Conservation (phyloP, 2,329 filamentous ascomycete genomes). For the Microsporum canis region DNA sequence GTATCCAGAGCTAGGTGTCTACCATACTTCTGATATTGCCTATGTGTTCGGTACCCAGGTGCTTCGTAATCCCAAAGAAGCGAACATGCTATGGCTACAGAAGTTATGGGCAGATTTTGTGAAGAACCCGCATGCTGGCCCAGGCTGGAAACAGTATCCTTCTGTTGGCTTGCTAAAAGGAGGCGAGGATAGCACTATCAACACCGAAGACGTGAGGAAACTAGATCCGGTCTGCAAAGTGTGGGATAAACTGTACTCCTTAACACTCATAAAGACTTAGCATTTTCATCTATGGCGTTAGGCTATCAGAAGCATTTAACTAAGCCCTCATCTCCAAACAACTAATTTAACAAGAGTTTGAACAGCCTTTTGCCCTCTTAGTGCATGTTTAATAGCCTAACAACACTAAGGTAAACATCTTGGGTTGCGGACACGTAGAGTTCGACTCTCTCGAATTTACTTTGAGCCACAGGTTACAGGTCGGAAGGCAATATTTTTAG, state of each 20-base stretch:
- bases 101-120: slow-evolving; percentile 28
- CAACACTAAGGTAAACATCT: not conserved
- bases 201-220: not conserved
- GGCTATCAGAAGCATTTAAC: not conserved
- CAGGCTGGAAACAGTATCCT: slow-evolving; percentile 21
- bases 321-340: not conserved
- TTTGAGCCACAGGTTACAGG: not conserved
- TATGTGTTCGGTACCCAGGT: slow-evolving; percentile 27
- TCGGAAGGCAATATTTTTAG: too few species aligned
- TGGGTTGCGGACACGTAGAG: not conserved
- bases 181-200: not conserved
- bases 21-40: slow-evolving; percentile 26
- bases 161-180: not conserved
- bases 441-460: not conserved
- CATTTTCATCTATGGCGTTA: not conserved
- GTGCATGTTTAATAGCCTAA: not conserved
- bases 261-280: not conserved
- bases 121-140: slow-evolving; percentile 26
- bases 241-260: not conserved
- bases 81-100: slow-evolving; percentile 25
- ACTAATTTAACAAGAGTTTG: not conserved
- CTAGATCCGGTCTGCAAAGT: not conserved
- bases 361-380: not conserved
- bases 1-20: slow-evolving; percentile 23
- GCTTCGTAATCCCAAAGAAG: slow-evolving; percentile 11